Evolutionary conservation across 2,329 filamentous ascomycete genomes (phyloP), one percentile per base, ranked within the genome.

Genomic region (Alternaria sp.): DNA sequence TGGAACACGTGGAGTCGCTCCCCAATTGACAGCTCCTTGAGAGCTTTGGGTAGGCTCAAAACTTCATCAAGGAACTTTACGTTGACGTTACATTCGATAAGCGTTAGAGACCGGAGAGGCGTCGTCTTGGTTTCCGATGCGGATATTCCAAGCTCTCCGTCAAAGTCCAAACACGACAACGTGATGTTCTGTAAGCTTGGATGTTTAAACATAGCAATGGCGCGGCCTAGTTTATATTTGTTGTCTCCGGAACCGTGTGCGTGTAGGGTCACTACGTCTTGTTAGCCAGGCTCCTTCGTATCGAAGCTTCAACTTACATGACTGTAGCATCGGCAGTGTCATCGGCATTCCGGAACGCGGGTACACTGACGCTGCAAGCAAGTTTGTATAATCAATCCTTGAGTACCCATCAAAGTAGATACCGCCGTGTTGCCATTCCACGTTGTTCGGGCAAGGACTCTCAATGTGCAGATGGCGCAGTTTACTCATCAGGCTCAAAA

Each of bases 1-100:
- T 64, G 61, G 28, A 78, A 78, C 1, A 66, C 61, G 44, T 75
- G 66, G 4, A 75, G 38, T 26, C 77, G 67, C 57, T 79, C 76
- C 12, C 73, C 74, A 11, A 79, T 71, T 1, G 67, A 70, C 5
- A 79, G 65, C 32, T 71, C 64, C 51, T 74, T 70, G 2, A 79
- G 60, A 6, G 73, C 72, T 38, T 69, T 73, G 2, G 77, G 77
- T 11, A 77, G 57, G 11, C 68, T 66, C n/a, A 79, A 62, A 4
- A 76, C 62, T 2, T 68, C 49, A 20, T 73, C 55, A 1, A 79
- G 61, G 22, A 74, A 73, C 2, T 59, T 38, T 3, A 77, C 62
- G 12, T 68, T 65, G 54, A 79, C 71, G 39, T 79, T 79, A 36
- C 75, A 78, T 57, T 79, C 77, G 12, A 78, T 72, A n/a, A 79